Evolutionary conservation across 2,329 filamentous ascomycete genomes (phyloP), one percentile per base, ranked within the genome.

Genomic region (Monosporascus sp.): DNA sequence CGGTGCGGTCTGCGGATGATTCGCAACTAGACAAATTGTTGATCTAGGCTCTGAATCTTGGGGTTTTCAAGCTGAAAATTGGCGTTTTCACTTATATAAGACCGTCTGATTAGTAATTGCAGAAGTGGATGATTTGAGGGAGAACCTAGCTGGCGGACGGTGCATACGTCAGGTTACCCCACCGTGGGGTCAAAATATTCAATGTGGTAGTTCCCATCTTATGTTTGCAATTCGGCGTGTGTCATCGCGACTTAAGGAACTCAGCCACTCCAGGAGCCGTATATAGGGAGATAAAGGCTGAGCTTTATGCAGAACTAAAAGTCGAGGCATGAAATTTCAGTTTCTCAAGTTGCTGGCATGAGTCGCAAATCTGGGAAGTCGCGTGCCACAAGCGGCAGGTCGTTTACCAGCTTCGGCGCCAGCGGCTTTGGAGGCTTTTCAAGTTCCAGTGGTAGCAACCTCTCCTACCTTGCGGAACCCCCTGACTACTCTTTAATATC

Each of bases 401-500:
- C 62, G 6, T 61, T 59, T 46, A 44, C 60, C 7, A 59, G 51
- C 47, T 56, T 57, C 41, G 53, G 53, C 24, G 18, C 59, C 28
- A 60, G 62, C 44, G 65, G 63, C n/a, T 78, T 78, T 41, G 71
- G 70, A 35, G 68, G 69, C 55, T 74, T 78, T 61, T 67, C 72
- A 38, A 59, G 72, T 4, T 66, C 72, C 18, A 64, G 69, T 48
- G 70, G 70, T 53, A 79, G 73, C 60, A 77, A 76, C 7, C 79
- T 99, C 40, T 96, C 92, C 45, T 97, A 96, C 73, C 82, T 97
- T 50, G 79, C 88, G 51, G 91, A 96, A 64, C 89, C 91, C 9
- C 89, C 89, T 48, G 88, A 96, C 64, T 83, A 96, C 60, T 84
- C 85, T 37, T 75, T 75, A 44, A 84, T 99, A 55, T 87, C 85